phyloP scores from a whole-genome alignment of 1,284 basidiomycete species.

The Phenoliferia sp. region DNA sequence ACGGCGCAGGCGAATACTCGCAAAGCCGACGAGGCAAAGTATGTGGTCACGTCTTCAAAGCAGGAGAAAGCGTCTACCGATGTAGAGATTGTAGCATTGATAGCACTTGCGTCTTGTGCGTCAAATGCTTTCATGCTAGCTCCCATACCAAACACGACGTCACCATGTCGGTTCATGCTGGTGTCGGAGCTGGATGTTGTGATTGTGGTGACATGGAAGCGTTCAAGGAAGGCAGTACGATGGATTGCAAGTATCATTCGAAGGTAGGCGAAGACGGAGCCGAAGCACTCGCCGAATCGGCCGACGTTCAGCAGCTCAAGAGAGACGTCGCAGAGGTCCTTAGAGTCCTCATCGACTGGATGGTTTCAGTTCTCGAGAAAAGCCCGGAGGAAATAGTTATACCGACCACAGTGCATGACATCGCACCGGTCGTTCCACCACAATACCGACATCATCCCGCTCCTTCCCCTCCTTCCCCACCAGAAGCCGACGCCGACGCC shows the following conservation, averaged over 20 bases:
- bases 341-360: slow-evolving; percentile 24
- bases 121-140: slow-evolving; percentile 77
- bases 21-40: slow-evolving; percentile 16
- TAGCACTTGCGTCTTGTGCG: slow-evolving; percentile 80
- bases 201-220: slow-evolving; percentile 87
- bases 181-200: slow-evolving; percentile 63
- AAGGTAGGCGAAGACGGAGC: slow-evolving; percentile 5
- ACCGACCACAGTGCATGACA: slow-evolving; percentile 13
- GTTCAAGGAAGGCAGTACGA: slow-evolving; percentile 50
- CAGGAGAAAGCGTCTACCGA: slow-evolving; percentile 39
- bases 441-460: slow-evolving; percentile 12
- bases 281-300: not conserved
- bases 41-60: slow-evolving; percentile 38
- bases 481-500: not conserved
- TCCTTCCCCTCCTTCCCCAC: not conserved
- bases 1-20: slow-evolving; percentile 13
- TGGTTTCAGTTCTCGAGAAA: slow-evolving; percentile 21
- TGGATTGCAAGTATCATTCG: slow-evolving; percentile 26
- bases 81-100: slow-evolving; percentile 76
- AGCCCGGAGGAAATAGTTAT: slow-evolving; percentile 8
- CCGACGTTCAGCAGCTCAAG: slow-evolving; percentile 20
- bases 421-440: slow-evolving; percentile 2
- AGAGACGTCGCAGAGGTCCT: slow-evolving; percentile 10
- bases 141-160: slow-evolving; percentile 76
- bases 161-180: slow-evolving; percentile 84